Conservation (phyloP, 352 stramenopile genomes). For the Peronospora tabacina region DNA sequence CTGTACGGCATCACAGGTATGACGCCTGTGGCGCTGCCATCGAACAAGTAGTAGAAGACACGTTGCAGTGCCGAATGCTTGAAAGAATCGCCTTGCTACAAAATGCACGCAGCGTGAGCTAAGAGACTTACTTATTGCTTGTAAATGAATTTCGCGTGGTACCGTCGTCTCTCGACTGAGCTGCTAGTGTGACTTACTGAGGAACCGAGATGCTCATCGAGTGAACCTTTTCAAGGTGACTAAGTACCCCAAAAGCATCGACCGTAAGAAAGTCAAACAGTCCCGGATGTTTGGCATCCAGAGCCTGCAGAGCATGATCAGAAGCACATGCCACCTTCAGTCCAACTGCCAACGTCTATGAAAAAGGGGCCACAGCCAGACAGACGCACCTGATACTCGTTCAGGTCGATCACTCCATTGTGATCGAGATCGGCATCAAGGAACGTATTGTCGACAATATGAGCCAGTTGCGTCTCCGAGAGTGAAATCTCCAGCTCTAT, state of each 20-base stretch:
- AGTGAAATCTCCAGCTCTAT: conserved; percentile 73
- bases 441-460: conserved; percentile 82
- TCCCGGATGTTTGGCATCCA: conserved; percentile 76
- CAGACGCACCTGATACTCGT: conserved; percentile 63
- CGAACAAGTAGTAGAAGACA: conserved; percentile 30
- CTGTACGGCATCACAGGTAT: conserved; percentile 78
- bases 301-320: conserved; percentile 28
- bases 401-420: conserved; percentile 69
- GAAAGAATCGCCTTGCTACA: background rate
- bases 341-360: background rate
- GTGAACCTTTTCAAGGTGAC: conserved; percentile 78
- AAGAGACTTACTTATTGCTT: background rate
- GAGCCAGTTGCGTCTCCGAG: conserved; percentile 63
- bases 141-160: conserved; percentile 13
- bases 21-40: conserved; percentile 36
- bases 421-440: conserved; percentile 68
- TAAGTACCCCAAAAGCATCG: conserved; percentile 73
- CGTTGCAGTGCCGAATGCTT: conserved; percentile 13
- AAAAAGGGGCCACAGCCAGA: no score
- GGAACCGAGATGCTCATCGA: conserved; percentile 53
- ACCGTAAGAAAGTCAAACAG: conserved; percentile 84
- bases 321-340: background rate
- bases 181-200: conserved; percentile 26
- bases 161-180: conserved; percentile 1
- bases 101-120: no score